Evolutionary conservation across 768 basidiomycete genomes (phyloP).

Genomic region (Phanerochaete carnosa): DNA sequence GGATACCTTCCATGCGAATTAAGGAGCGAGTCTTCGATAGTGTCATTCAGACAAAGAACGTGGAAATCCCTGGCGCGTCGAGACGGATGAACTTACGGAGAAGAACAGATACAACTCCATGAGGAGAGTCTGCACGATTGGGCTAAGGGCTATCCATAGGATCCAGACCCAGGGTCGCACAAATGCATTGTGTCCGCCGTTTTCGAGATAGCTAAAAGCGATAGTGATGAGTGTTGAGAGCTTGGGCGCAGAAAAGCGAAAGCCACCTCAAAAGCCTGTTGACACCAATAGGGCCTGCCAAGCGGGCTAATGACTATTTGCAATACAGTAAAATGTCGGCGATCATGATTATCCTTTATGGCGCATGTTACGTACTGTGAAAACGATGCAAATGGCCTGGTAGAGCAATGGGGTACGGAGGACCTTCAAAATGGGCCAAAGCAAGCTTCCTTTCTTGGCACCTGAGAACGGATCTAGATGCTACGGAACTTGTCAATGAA

Average conservation of each 20-base stretch:
- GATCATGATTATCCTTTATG: too few species aligned
- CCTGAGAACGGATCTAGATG: conserved; percentile 5
- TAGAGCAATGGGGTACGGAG: not conserved
- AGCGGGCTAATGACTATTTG: not conserved
- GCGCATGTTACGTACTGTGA: not conserved
- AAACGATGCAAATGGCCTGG: not conserved
- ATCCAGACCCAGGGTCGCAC: conserved; percentile 75
- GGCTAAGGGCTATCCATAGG: conserved; percentile 44
- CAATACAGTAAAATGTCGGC: not conserved
- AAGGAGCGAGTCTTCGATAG: conserved; percentile 29
- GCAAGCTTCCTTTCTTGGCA: conserved; percentile 2
- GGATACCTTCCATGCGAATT: conserved; percentile 31
- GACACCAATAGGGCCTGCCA: conserved; percentile 5
- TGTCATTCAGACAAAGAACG: not conserved
- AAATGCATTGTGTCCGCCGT: conserved; percentile 39
- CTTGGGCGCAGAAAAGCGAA: not conserved
- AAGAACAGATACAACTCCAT: conserved; percentile 53
- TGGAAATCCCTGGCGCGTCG: too few species aligned
- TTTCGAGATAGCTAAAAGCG: conserved; percentile 52
- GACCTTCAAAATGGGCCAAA: not conserved
- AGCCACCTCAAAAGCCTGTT: conserved; percentile 9
- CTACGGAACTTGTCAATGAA: not conserved
- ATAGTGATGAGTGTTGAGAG: not conserved
- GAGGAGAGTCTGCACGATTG: conserved; percentile 37
- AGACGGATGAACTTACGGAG: conserved; percentile 18